Conservation (phyloP, 176 grass and related monocot genomes). For the Hordeum marinum region DNA sequence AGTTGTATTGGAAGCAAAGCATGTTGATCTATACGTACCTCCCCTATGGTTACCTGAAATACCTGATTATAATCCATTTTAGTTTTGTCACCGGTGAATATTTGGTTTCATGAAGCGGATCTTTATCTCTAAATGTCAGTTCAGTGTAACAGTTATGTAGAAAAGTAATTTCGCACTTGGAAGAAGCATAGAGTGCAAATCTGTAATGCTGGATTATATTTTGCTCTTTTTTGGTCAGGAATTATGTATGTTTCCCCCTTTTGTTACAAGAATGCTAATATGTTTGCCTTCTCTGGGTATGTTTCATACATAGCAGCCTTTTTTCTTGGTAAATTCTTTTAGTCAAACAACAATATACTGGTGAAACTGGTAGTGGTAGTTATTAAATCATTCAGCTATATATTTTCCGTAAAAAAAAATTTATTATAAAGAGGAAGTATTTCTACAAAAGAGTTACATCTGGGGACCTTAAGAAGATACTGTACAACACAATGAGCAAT, state of each 20-base stretch:
- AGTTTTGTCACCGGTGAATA: not conserved
- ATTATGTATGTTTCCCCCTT: not conserved
- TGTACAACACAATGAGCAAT: not conserved
- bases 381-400: not conserved
- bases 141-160: not conserved
- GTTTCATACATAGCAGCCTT: not conserved
- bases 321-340: not conserved
- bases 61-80: not conserved
- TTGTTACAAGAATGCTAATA: not conserved
- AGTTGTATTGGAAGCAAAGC: not conserved
- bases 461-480: not conserved
- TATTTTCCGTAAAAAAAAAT: not conserved
- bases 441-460: not conserved
- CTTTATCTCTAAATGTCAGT: not conserved
- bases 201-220: not conserved
- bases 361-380: not conserved
- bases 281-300: not conserved
- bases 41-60: not conserved
- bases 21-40: not conserved
- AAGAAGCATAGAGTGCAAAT: not conserved
- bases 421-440: not conserved
- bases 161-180: not conserved
- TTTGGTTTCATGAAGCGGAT: not conserved
- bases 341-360: not conserved
- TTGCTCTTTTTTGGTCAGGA: not conserved